Percentiles rank a stretch among this genome's conserved stretches.
phyloP scores from a whole-genome alignment of 352 stramenopile species.

The Pythium dissimile region DNA sequence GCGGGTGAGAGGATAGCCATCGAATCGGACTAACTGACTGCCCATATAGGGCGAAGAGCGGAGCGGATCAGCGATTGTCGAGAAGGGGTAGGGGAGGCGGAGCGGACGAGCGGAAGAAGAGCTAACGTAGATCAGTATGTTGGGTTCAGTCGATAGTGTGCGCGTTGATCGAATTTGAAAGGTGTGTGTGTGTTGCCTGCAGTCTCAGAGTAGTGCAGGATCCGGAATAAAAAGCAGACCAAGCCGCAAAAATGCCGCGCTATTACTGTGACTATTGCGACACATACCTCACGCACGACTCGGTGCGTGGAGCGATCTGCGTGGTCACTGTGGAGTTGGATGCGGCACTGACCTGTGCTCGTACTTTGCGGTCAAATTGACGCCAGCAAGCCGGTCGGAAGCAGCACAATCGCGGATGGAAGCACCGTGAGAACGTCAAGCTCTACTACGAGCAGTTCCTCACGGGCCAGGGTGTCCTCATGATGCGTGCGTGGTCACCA shows the following conservation, averaged over 20 bases:
- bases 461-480: conserved; percentile 67
- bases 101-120: background rate
- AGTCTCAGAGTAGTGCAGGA: background rate
- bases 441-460: conserved; percentile 91
- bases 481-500: conserved; percentile 53
- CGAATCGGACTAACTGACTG: background rate
- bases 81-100: conserved; percentile 3
- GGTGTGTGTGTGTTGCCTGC: too few species aligned
- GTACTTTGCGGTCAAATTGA: background rate
- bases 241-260: conserved; percentile 64
- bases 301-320: conserved; percentile 35
- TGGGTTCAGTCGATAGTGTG: background rate
- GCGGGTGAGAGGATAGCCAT: background rate
- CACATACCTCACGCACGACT: conserved; percentile 94
- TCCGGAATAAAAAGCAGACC: background rate
- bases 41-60: background rate
- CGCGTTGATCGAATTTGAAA: conserved; percentile 23
- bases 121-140: background rate
- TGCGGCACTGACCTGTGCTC: background rate
- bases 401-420: conserved; percentile 94
- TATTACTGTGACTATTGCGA: conserved; percentile 96
- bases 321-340: background rate
- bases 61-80: background rate
- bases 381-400: conserved; percentile 86
- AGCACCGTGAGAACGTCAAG: conserved; percentile 94